Conservation (phyloP, 208 protist genomes). For the Paratrypanosoma confusum region DNA sequence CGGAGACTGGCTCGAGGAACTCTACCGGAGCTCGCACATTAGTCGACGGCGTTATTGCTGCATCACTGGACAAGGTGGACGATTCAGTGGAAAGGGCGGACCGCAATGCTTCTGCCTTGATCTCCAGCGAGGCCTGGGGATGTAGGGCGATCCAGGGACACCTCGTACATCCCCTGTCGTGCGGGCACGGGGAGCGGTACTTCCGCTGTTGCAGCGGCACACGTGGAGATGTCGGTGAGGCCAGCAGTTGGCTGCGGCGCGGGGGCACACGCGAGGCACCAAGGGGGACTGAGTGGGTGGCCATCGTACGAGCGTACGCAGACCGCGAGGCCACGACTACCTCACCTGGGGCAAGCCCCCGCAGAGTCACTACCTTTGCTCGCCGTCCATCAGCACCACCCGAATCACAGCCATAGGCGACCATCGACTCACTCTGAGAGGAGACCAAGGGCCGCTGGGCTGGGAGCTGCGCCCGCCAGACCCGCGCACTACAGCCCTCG, state of each 20-base stretch:
- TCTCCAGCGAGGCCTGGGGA: slow-evolving; percentile 12
- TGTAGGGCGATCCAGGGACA: slow-evolving; percentile 65
- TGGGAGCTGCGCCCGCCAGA: slow-evolving; percentile 10
- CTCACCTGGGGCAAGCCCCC: slow-evolving; percentile 13
- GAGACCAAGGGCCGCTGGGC: too few species aligned
- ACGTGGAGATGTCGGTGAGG: neutral
- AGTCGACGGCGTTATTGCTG: too few species aligned
- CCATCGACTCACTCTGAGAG: neutral
- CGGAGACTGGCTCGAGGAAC: slow-evolving; percentile 32
- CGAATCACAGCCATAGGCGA: neutral
- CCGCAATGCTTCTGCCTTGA: slow-evolving; percentile 21
- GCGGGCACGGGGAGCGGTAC: slow-evolving; percentile 14
- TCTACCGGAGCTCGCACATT: neutral
- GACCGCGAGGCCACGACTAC: slow-evolving; percentile 8
- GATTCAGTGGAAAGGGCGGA: slow-evolving; percentile 1
- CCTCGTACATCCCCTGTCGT: slow-evolving; percentile 22
- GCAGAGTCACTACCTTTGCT: slow-evolving; percentile 13
- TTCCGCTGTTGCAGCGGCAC: neutral
- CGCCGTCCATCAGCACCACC: slow-evolving; percentile 1
- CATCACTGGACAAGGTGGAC: neutral
- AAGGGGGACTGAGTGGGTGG: neutral
- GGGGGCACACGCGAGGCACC: neutral
- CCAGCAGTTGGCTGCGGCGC: neutral
- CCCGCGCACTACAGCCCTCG: slow-evolving; percentile 23
- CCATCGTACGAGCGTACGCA: neutral